phyloP scores from a whole-genome alignment of 495 filamentous ascomycete genomes.

The Friedmanniomyces simplex region DNA sequence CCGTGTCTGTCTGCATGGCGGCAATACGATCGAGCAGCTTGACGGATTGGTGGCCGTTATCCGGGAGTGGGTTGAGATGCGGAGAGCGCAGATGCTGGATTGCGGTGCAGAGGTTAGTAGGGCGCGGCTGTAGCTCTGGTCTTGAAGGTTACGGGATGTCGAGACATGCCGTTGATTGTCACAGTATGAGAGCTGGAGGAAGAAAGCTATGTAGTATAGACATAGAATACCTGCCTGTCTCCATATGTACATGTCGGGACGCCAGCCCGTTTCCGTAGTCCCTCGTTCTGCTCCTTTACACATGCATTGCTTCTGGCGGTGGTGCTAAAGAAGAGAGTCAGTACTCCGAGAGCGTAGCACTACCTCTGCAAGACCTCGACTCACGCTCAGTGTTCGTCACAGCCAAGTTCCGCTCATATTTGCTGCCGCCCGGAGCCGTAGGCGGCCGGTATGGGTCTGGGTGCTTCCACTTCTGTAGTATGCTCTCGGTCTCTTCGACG shows the following conservation, averaged over 20 bases:
- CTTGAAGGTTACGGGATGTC: not conserved
- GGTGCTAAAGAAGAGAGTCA: not conserved
- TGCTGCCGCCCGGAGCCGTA: constrained; percentile 90
- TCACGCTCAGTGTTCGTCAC: constrained; percentile 67
- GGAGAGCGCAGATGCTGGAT: not conserved
- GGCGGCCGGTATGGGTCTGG: constrained; percentile 84
- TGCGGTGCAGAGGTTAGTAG: not conserved
- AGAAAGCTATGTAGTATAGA: not conserved
- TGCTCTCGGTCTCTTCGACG: constrained; percentile 72
- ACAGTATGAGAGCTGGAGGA: not conserved
- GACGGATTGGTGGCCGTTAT: constrained; percentile 34
- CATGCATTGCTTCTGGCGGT: constrained; percentile 7
- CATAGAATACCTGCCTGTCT: not conserved
- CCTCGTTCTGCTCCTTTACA: not conserved
- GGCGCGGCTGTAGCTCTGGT: not conserved
- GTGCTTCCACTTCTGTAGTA: constrained; percentile 92
- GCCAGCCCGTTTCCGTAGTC: not conserved
- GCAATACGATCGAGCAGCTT: constrained; percentile 39
- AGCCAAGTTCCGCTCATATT: constrained; percentile 91
- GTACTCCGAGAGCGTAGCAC: not conserved
- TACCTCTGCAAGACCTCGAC: too few relatives aligned
- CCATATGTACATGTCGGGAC: constrained; percentile 6
- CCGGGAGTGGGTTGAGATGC: constrained; percentile 32
- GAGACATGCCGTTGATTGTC: not conserved
- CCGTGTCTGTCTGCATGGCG: constrained; percentile 45